phyloP scores from a whole-genome alignment of 2,329 filamentous ascomycete species.

The Xylariaceae sp. region DNA sequence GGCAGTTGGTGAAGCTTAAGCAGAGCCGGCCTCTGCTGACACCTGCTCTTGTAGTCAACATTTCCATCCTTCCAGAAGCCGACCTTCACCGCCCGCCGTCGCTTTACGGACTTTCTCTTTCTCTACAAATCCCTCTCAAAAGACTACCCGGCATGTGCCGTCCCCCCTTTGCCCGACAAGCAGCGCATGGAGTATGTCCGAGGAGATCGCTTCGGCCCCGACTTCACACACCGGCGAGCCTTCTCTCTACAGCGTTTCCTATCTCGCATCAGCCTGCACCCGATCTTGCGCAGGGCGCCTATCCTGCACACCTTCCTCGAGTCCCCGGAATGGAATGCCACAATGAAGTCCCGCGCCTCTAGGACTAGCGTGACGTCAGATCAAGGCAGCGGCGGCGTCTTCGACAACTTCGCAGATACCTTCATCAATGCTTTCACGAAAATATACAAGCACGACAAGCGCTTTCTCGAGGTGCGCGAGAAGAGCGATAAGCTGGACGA shows the following conservation, averaged over 20 bases:
- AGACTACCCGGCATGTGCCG: constrained; percentile 85
- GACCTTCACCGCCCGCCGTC: constrained; percentile 71
- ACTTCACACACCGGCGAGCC: constrained; percentile 83
- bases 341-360: constrained; percentile 72
- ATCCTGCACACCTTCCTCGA: constrained; percentile 88
- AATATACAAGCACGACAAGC: constrained; percentile 87
- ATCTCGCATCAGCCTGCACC: constrained; percentile 77
- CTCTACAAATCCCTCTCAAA: constrained; percentile 82
- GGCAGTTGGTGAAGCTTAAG: no score
- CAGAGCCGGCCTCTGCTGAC: not conserved
- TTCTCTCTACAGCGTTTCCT: constrained; percentile 90
- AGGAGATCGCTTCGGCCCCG: constrained; percentile 86
- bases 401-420: constrained; percentile 91
- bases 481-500: constrained; percentile 91
- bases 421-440: constrained; percentile 98
- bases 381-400: constrained; percentile 59
- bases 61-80: constrained; percentile 87
- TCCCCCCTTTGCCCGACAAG: constrained; percentile 93
- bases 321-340: constrained; percentile 90
- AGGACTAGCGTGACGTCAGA: constrained; percentile 50
- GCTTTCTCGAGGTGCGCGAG: constrained; percentile 90
- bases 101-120: constrained; percentile 97
- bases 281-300: constrained; percentile 73
- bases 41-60: constrained; percentile 57
- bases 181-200: constrained; percentile 99